These are phyloP conservation scores for Xanthoceras sorbifolium DNA, from an alignment of 345 rosid genomes.

Conservation along the genomic window DNA sequence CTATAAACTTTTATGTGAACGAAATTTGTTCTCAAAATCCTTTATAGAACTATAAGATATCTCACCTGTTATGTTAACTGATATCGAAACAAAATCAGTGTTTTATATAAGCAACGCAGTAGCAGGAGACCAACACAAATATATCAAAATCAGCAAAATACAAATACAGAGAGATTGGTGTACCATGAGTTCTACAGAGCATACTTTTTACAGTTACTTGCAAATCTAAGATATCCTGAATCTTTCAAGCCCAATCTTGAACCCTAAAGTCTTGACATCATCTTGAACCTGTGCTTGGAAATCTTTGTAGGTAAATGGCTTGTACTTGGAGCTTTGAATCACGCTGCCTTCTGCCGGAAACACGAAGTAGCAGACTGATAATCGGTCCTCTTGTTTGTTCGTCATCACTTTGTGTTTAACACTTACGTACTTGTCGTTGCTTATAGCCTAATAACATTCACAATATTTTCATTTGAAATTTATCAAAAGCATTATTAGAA, in stretches of 20 bases:
- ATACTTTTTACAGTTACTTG: too few relatives aligned
- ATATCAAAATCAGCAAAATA: background rate
- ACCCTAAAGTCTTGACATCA: slow-evolving; percentile 59
- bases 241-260: slow-evolving; percentile 69
- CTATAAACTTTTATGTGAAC: too few relatives aligned
- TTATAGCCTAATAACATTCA: slow-evolving; percentile 49
- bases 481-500: too few relatives aligned
- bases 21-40: too few relatives aligned
- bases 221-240: slow-evolving; percentile 42
- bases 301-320: slow-evolving; percentile 65
- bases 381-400: slow-evolving; percentile 47
- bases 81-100: too few relatives aligned
- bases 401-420: slow-evolving; percentile 63
- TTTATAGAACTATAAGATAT: too few relatives aligned
- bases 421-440: slow-evolving; percentile 65
- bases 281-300: slow-evolving; percentile 70
- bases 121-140: background rate
- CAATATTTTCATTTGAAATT: too few relatives aligned
- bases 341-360: slow-evolving; percentile 59
- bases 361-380: slow-evolving; percentile 79
- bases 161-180: too few relatives aligned
- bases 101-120: too few relatives aligned
- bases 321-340: slow-evolving; percentile 63
- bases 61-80: too few relatives aligned
- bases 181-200: background rate